Evolutionary conservation across 176 grass and related monocot genomes (phyloP).

Genomic region (Eremochloa ophiuroides): DNA sequence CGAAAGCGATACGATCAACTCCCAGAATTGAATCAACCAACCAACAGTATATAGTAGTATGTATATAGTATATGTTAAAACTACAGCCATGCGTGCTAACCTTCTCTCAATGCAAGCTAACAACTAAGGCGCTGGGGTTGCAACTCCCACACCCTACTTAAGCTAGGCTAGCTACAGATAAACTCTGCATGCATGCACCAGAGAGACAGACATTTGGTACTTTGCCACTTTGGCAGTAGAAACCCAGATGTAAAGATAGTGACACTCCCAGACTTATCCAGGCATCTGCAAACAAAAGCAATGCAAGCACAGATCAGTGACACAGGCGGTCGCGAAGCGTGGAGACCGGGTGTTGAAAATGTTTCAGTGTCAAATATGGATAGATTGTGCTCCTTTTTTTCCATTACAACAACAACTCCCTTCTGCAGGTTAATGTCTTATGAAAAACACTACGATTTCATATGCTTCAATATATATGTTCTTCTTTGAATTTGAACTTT

Average conservation of each 20-base stretch:
- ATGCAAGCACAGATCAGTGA: not conserved
- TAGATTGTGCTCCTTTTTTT: not conserved
- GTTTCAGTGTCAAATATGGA: not conserved
- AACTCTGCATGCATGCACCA: not conserved
- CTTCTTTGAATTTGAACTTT: not conserved
- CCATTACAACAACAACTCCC: not conserved
- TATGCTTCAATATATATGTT: not conserved
- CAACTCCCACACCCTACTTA: not conserved
- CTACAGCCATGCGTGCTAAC: not conserved
- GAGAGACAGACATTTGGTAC: not conserved
- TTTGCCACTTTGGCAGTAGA: not conserved
- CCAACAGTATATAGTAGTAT: not conserved
- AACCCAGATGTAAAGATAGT: not conserved
- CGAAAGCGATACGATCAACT: not conserved
- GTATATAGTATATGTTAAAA: not conserved
- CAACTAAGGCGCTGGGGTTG: not conserved
- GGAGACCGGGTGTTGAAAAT: not conserved
- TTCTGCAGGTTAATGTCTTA: not conserved
- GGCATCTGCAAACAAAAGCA: conserved; percentile 26
- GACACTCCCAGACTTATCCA: not conserved
- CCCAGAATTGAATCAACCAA: not conserved
- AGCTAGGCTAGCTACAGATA: not conserved
- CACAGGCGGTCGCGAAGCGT: not conserved
- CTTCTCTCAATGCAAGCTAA: not conserved
- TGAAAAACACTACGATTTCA: not conserved